These are phyloP conservation scores for Cystobasidium slooffiae DNA, from an alignment of 1,284 basidiomycete species.

Conservation along the genomic window DNA sequence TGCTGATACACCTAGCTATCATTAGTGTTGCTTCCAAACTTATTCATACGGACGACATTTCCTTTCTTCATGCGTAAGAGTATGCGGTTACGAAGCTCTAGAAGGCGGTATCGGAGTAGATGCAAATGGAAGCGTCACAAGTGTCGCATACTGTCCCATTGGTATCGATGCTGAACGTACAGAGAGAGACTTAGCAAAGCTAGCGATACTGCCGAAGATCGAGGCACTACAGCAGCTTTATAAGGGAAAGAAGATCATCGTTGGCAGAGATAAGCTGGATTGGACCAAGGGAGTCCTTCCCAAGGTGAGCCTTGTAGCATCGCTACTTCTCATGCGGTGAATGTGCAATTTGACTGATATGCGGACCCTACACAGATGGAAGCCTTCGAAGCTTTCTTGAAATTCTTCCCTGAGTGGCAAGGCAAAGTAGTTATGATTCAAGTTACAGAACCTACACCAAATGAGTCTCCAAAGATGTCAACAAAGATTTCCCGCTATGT, in stretches of 20 bases:
- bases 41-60: constrained; percentile 98
- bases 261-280: constrained; percentile 98
- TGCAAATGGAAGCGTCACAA: constrained; percentile 81
- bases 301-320: constrained; percentile 65
- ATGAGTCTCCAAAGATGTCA: constrained; percentile 92
- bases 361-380: constrained; percentile 65
- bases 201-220: constrained; percentile 86
- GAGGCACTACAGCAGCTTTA: constrained; percentile 83
- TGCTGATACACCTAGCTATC: background rate
- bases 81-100: constrained; percentile 91
- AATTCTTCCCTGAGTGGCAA: constrained; percentile 94
- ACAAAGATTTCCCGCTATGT: constrained; percentile 92
- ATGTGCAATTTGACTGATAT: constrained; percentile 16
- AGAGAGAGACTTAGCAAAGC: constrained; percentile 73
- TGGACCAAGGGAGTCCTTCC: constrained; percentile 97
- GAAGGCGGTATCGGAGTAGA: constrained; percentile 74
- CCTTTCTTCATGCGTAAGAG: constrained; percentile 89
- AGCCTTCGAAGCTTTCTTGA: constrained; percentile 92
- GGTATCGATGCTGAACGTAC: constrained; percentile 96
- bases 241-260: constrained; percentile 97
- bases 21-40: constrained; percentile 63
- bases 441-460: constrained; percentile 92
- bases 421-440: constrained; percentile 75
- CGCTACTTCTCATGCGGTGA: background rate
- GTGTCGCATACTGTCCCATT: constrained; percentile 89